Percentiles rank a stretch among this genome's conserved stretches.
These are phyloP conservation scores for Bruguiera parviflora DNA, from an alignment of 345 rosid species.

Conservation along the genomic window DNA sequence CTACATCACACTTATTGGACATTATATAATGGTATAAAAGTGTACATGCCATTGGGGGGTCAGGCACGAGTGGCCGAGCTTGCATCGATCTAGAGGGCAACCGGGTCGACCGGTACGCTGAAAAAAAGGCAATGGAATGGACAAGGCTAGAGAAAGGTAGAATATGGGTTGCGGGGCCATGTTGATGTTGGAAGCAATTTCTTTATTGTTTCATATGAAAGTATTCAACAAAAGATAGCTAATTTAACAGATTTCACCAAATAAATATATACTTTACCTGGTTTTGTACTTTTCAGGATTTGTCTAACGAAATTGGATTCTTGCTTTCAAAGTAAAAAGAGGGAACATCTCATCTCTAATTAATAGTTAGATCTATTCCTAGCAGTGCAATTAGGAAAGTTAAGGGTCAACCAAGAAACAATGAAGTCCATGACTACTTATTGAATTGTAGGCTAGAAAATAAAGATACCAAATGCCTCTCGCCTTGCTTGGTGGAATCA, in stretches of 20 bases:
- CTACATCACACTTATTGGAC: background rate
- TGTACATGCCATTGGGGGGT: background rate
- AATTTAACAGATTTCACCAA: background rate
- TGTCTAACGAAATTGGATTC: too few relatives aligned
- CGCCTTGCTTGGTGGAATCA: too few relatives aligned
- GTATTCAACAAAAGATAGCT: background rate
- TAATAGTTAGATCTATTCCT: too few relatives aligned
- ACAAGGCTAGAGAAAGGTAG: conserved; percentile 7
- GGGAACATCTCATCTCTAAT: too few relatives aligned
- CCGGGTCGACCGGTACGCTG: conserved; percentile 12
- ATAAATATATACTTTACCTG: too few relatives aligned
- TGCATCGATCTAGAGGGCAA: background rate
- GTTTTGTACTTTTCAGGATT: too few relatives aligned
- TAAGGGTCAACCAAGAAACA: too few relatives aligned
- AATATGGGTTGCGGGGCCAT: conserved; percentile 10
- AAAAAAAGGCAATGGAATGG: background rate
- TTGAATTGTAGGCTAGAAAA: too few relatives aligned
- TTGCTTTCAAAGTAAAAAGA: too few relatives aligned
- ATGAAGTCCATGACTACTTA: too few relatives aligned
- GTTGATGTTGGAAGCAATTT: background rate
- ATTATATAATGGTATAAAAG: background rate
- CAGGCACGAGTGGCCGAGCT: conserved; percentile 9
- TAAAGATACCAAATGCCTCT: too few relatives aligned
- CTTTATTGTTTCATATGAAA: background rate
- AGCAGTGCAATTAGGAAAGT: too few relatives aligned